A percentile compares a stretch with the other conserved stretches of the same genome.
Conservation (phyloP, 2,329 filamentous ascomycete species). For the Fusarium sarcochroum region DNA sequence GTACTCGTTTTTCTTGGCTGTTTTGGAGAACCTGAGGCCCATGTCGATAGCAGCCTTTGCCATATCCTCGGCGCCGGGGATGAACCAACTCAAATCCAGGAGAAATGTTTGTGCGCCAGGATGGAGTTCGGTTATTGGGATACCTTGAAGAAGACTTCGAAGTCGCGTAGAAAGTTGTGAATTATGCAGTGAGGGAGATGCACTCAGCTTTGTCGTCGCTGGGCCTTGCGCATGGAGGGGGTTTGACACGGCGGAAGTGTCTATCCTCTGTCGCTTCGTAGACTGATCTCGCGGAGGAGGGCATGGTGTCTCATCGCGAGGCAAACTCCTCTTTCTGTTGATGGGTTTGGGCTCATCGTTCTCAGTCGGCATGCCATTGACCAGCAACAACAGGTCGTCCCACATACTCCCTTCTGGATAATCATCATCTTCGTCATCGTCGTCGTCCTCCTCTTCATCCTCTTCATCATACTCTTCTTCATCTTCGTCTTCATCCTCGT, state of each 20-base stretch:
- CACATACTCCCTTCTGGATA: slow-evolving; percentile 16
- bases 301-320: slow-evolving; percentile 25
- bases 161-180: slow-evolving; percentile 24
- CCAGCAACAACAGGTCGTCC: slow-evolving; percentile 21
- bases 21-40: slow-evolving; percentile 30
- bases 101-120: slow-evolving; percentile 33
- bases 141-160: neutral
- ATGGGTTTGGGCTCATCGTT: slow-evolving; percentile 17
- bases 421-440: slow-evolving; percentile 10
- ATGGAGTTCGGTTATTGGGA: slow-evolving; percentile 5
- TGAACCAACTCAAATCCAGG: slow-evolving; percentile 18
- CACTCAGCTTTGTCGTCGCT: neutral
- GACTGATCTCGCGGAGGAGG: slow-evolving; percentile 17
- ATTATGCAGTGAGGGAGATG: slow-evolving; percentile 10
- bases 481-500: neutral
- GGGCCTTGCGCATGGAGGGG: neutral
- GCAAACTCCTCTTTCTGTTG: slow-evolving; percentile 26
- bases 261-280: slow-evolving; percentile 34
- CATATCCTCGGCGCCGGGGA: slow-evolving; percentile 13
- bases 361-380: slow-evolving; percentile 17
- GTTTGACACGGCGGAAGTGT: slow-evolving; percentile 10
- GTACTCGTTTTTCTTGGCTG: slow-evolving; percentile 33
- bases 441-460: slow-evolving; percentile 18
- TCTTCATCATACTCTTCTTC: slow-evolving; percentile 6
- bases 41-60: slow-evolving; percentile 38